Evolutionary conservation across 352 stramenopile species (phyloP), one percentile per base, ranked within the genome.

Genomic region (Peronospora farinosa): DNA sequence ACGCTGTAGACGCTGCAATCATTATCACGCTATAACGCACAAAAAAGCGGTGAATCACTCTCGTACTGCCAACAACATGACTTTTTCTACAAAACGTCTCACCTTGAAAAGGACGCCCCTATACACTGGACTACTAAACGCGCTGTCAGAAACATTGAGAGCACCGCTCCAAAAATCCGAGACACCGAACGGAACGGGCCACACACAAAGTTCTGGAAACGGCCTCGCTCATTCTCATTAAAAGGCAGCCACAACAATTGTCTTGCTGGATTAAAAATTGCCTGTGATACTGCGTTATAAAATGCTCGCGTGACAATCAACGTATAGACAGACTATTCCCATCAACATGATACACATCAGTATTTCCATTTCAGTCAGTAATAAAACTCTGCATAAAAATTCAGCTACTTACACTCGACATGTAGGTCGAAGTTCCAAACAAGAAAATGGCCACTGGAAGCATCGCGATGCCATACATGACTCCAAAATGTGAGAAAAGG

Each of bases 241-340:
- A 92, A 87, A 15, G 83, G 83, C 15, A 93, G 60, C 83, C 83
- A 93, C 19, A 93, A 51, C n/a, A 93, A 65, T 41, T 93, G 80
- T n/a, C 83, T 64, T 9, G 83, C 81, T 1, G 83, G 80, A 40
- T 93, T 93, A 53, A 93, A 93, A 28, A 93, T 74, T 0, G 83
- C 70, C 28, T 88, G 67, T 0, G 83, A 89, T 7, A 89, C 66
- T 2, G 77, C 79, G 15, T 91, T 91, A 60, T 93, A 93, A 15
- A 90, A 50, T 9, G 82, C 82, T 32, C 82, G 64, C 7, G 64
- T 89, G 23, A 82, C 60, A 1, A 93, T 76, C 8, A 91, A 44
- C 27, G 74, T 74, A 31, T 78, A 61, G 0, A 66, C 62, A 40
- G 78, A 78, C 68, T 83, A 50, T 33, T 35, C 32, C 10, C 40